phyloP scores from a whole-genome alignment of 1,284 basidiomycete genomes.

The Sporisorium reilianum region DNA sequence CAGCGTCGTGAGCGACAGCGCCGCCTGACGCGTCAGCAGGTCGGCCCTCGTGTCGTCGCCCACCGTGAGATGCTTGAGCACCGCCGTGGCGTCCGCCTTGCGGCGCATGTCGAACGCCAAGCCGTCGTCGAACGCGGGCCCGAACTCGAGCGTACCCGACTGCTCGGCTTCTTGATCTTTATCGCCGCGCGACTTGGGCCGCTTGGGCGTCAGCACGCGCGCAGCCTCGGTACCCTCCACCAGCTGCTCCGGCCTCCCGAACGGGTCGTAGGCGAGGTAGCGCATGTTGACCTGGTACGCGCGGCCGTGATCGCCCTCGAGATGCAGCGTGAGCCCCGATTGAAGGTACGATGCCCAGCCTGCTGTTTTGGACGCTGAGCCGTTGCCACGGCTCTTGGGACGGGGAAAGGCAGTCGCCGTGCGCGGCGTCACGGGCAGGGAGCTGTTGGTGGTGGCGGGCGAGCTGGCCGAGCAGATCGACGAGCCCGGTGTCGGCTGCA shows the following conservation, averaged over 20 bases:
- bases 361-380: slow-evolving; percentile 16
- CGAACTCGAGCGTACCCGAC: slow-evolving; percentile 48
- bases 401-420: slow-evolving; percentile 20
- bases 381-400: slow-evolving; percentile 36
- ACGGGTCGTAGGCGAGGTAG: slow-evolving; percentile 62
- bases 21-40: slow-evolving; percentile 57
- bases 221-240: slow-evolving; percentile 26
- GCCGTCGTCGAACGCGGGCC: slow-evolving; percentile 5
- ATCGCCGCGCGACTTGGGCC: slow-evolving; percentile 46
- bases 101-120: slow-evolving; percentile 14
- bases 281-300: slow-evolving; percentile 38
- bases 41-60: slow-evolving; percentile 59
- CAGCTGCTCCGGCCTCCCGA: slow-evolving; percentile 54
- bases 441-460: slow-evolving; percentile 32
- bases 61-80: slow-evolving; percentile 58
- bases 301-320: slow-evolving; percentile 51
- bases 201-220: slow-evolving; percentile 29
- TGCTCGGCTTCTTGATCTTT: slow-evolving; percentile 49
- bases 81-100: slow-evolving; percentile 15
- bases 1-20: slow-evolving; percentile 39
- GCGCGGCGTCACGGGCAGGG: slow-evolving; percentile 32
- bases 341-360: slow-evolving; percentile 59
- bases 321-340: slow-evolving; percentile 55
- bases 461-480: slow-evolving; percentile 37
- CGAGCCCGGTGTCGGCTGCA: slow-evolving; percentile 37